phyloP scores from a whole-genome alignment of 306 rosid species.

The Quercus bicolor region DNA sequence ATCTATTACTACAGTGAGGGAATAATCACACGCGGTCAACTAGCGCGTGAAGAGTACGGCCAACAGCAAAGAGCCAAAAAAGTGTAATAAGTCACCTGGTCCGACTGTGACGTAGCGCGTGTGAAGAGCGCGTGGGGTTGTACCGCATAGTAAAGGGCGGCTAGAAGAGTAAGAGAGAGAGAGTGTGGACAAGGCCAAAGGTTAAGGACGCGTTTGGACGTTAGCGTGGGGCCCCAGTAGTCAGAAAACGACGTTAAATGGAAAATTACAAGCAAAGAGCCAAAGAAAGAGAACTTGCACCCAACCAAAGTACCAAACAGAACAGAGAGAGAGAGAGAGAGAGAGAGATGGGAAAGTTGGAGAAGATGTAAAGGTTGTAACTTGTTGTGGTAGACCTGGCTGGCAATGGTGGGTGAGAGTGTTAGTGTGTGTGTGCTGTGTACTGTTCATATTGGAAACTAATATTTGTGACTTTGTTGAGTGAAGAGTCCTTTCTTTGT shows the following conservation, averaged over 20 bases:
- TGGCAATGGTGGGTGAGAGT: conserved; percentile 10
- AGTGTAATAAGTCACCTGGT: neutral
- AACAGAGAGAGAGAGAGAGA: neutral
- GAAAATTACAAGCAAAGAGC: neutral
- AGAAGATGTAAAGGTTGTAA: neutral
- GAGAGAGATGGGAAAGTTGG: neutral
- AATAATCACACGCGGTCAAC: neutral
- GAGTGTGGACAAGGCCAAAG: conserved; percentile 29
- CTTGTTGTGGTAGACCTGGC: neutral
- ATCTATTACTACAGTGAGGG: neutral
- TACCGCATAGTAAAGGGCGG: conserved; percentile 59
- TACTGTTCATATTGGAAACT: neutral
- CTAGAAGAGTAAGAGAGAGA: conserved; percentile 26
- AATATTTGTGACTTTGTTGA: too few relatives aligned
- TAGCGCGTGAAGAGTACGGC: neutral
- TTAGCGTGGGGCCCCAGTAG: conserved; percentile 29
- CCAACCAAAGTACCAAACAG: neutral
- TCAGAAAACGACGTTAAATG: conserved; percentile 14
- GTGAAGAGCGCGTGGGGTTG: conserved; percentile 24
- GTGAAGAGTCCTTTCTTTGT: too few relatives aligned
- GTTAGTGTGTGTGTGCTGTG: neutral
- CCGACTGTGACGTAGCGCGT: neutral
- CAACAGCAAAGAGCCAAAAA: neutral
- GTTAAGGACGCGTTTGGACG: conserved; percentile 36
- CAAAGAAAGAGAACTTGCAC: conserved; percentile 7